A percentile compares a stretch with the other conserved stretches of the same genome.
Evolutionary conservation across 805 yeast species (phyloP).

Genomic region (Komagataella kurtzmanii): DNA sequence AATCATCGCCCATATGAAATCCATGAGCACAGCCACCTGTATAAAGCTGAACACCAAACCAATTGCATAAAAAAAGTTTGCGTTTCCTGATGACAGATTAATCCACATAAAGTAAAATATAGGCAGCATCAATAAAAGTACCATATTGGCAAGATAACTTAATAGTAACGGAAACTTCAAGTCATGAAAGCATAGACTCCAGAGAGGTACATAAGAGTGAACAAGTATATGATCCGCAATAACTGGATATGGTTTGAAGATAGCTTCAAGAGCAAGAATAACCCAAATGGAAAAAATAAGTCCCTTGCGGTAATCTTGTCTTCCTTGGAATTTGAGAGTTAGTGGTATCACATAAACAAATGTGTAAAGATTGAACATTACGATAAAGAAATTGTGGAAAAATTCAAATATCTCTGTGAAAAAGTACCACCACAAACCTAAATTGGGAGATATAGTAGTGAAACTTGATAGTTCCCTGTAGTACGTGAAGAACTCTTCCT

Average conservation of each 20-base stretch:
- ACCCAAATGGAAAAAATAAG: conserved; percentile 24
- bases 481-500: conserved; percentile 15
- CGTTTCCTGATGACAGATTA: conserved; percentile 84
- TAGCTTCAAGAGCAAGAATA: conserved; percentile 27
- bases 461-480: conserved; percentile 49
- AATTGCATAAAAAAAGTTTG: conserved; percentile 93
- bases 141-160: conserved; percentile 12
- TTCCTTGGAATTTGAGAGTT: conserved; percentile 42
- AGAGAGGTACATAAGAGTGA: conserved; percentile 16
- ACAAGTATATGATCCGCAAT: conserved; percentile 53
- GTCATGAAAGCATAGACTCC: conserved; percentile 12
- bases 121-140: conserved; percentile 54
- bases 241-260: conserved; percentile 79
- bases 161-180: conserved; percentile 16
- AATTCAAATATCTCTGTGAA: conserved; percentile 91
- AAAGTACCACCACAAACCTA: conserved; percentile 98
- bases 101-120: conserved; percentile 93
- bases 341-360: conserved; percentile 60
- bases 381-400: conserved; percentile 71
- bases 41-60: conserved; percentile 70
- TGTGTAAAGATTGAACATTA: conserved; percentile 70
- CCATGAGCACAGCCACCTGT: conserved; percentile 54
- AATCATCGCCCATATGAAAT: conserved; percentile 71
- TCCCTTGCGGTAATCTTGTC: conserved; percentile 4
- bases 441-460: conserved; percentile 69